Percentiles rank a stretch among this genome's conserved stretches.
Evolutionary conservation across 2,329 filamentous ascomycete species (phyloP).

Genomic region (Scytalidium lignicola): DNA sequence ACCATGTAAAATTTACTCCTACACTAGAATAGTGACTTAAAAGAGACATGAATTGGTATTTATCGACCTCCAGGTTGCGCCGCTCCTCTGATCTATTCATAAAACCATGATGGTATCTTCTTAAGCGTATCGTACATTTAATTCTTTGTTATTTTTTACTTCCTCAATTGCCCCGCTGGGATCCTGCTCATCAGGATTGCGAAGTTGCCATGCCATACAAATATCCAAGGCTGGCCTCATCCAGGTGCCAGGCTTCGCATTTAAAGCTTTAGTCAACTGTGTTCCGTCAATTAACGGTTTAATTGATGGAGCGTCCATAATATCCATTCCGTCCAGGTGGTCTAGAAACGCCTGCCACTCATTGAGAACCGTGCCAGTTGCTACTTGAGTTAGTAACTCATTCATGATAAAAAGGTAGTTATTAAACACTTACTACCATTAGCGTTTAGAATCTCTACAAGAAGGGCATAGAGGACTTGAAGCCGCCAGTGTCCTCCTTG

Average conservation of each 20-base stretch:
- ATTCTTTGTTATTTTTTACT: slow-evolving; percentile 47
- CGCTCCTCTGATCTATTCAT: too few species aligned
- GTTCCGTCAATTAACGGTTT: slow-evolving; percentile 70
- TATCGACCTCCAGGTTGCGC: too few species aligned
- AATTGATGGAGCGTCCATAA: slow-evolving; percentile 53
- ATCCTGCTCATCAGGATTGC: slow-evolving; percentile 65
- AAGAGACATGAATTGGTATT: too few species aligned
- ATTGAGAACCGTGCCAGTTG: slow-evolving; percentile 34
- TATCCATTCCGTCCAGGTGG: slow-evolving; percentile 46
- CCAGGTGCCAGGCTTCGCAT: slow-evolving; percentile 72
- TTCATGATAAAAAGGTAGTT: neutral
- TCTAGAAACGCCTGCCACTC: slow-evolving; percentile 53
- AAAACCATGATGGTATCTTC: neutral
- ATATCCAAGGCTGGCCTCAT: slow-evolving; percentile 73
- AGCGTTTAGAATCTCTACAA: slow-evolving; percentile 54
- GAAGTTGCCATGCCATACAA: slow-evolving; percentile 82
- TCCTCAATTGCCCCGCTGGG: slow-evolving; percentile 53
- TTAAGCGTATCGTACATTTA: slow-evolving; percentile 35
- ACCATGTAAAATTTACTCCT: too few species aligned
- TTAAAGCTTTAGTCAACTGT: slow-evolving; percentile 62
- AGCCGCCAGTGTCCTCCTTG: slow-evolving; percentile 60
- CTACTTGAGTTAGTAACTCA: slow-evolving; percentile 9
- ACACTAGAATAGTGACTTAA: too few species aligned
- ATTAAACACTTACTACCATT: slow-evolving; percentile 7
- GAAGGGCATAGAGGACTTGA: slow-evolving; percentile 62